Percentiles rank a stretch among this genome's conserved stretches.
phyloP scores from a whole-genome alignment of 495 filamentous ascomycete species.

The Platismatia glauca region DNA sequence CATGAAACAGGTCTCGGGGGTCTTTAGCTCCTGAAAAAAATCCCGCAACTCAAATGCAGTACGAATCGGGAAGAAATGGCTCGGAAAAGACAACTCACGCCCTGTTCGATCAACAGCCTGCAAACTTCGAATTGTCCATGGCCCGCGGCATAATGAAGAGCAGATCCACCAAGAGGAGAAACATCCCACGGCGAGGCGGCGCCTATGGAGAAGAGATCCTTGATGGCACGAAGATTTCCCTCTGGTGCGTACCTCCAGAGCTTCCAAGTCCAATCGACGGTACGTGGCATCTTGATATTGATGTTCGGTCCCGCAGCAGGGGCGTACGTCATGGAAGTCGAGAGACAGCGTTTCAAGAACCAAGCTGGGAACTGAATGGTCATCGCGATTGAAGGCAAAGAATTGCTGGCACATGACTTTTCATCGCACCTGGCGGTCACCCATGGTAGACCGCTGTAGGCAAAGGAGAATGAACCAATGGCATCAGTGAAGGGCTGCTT shows the following conservation, averaged over 20 bases:
- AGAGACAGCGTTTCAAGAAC: constrained; percentile 1
- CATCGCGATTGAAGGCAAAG: background rate
- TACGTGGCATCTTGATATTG: background rate
- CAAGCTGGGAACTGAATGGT: constrained; percentile 1
- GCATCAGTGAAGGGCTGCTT: background rate
- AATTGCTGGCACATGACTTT: constrained; percentile 2
- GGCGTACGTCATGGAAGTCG: background rate
- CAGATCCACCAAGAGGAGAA: background rate
- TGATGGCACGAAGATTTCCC: background rate
- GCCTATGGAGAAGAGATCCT: background rate
- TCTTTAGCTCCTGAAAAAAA: too few species aligned
- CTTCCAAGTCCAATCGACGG: constrained; percentile 1
- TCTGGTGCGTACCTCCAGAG: background rate
- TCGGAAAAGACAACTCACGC: too few species aligned
- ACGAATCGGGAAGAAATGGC: too few species aligned
- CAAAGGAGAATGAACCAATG: background rate
- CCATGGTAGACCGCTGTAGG: constrained; percentile 3
- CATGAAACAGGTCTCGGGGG: too few species aligned
- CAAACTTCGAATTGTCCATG: constrained; percentile 1
- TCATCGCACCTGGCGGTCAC: background rate
- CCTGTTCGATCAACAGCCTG: background rate
- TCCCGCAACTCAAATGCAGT: too few species aligned
- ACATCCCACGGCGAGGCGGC: constrained; percentile 5
- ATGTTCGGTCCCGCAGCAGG: background rate
- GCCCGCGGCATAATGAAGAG: constrained; percentile 1